phyloP scores from a whole-genome alignment of 306 rosid species.

The Malus domestica region ASM211411v1 NC_041803.1:5518001-5518500 shows the following conservation, averaged over 20 bases:
- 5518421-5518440: constrained; percentile 7
- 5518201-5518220: neutral
- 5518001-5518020: neutral
- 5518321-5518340: neutral
- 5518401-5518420: neutral
- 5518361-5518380: no score
- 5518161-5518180: neutral
- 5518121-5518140: neutral
- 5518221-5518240: neutral
- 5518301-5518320: neutral
- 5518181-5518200: neutral
- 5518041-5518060: neutral
- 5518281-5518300: neutral
- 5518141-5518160: neutral
- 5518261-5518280: neutral
- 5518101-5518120: neutral
- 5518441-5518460: constrained; percentile 11
- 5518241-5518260: neutral
- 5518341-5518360: no score
- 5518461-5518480: neutral
- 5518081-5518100: neutral
- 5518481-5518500: neutral
- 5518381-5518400: neutral
- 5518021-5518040: neutral
- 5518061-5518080: neutral